These are phyloP conservation scores for Amanita pseudoporphyria DNA, from an alignment of 768 basidiomycete genomes.

Conservation along the genomic window DNA sequence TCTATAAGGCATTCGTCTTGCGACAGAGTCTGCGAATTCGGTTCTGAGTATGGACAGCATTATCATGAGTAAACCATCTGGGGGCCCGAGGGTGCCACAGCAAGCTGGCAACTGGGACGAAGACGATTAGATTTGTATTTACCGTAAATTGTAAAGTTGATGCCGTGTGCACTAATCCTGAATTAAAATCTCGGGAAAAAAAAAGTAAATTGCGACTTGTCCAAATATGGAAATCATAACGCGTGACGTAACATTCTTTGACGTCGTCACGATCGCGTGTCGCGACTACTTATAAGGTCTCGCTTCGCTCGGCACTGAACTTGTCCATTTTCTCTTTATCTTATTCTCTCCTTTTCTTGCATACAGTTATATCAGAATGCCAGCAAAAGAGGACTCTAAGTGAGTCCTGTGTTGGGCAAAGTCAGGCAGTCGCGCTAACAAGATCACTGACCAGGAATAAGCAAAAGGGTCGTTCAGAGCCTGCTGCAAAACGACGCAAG, in stretches of 20 bases:
- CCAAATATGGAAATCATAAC: neutral
- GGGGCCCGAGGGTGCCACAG: slow-evolving; percentile 81
- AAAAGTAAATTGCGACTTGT: too few species aligned
- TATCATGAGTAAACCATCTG: slow-evolving; percentile 93
- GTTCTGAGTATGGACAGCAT: slow-evolving; percentile 96
- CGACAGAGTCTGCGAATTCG: slow-evolving; percentile 83
- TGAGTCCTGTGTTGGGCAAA: neutral
- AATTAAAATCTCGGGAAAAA: too few species aligned
- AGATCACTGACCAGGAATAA: neutral
- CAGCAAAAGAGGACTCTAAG: neutral
- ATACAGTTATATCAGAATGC: neutral
- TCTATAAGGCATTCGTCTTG: too few species aligned
- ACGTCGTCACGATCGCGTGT: neutral
- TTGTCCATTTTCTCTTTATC: neutral
- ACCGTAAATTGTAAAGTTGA: too few species aligned
- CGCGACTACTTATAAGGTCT: neutral
- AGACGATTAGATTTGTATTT: slow-evolving; percentile 34
- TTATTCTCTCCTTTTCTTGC: neutral
- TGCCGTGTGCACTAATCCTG: too few species aligned
- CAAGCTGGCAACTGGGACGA: slow-evolving; percentile 86
- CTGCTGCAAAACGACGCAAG: slow-evolving; percentile 47
- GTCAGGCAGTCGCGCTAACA: neutral
- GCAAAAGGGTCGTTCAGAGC: slow-evolving; percentile 16
- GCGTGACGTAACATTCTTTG: slow-evolving; percentile 4
- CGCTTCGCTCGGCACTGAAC: too few species aligned